Base-by-base conservation (phyloP, 345 rosid genomes). In the Eucalyptus sp. region DNA sequence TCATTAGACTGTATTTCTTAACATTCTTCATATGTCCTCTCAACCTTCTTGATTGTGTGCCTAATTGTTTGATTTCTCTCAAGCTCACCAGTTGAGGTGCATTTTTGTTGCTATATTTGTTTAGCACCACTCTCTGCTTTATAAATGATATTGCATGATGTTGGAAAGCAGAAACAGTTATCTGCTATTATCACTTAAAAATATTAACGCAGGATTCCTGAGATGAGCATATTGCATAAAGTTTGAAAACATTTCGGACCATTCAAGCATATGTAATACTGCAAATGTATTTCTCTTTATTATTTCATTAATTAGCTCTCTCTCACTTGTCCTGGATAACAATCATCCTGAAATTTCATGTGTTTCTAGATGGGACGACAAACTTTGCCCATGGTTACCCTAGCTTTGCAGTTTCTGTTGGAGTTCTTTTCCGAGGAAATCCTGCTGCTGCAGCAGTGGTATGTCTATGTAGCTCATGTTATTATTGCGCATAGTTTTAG, bases 341-440 rank as follows among this genome's bases (percentile, higher is more conserved):
- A 41, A 20, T 76, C 46, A 76, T 76, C 83, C 46, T 10, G 84
- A 76, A 76, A 76, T 76, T 76, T 76, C 29, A 3, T 76, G 48
- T 41, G 84, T 91, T 16, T 87, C 88, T 89, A 96, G 99, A 97
- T 93, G 99, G 99, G 91, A 97, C 99, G 88, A 97, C 99, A 86
- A 96, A 96, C 92, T 97, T 97, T 88, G 97, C 99, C 13, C 99
- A 97, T 88, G 94, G 98, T 88, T 97, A 97, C 93, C 99, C 99
- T 50, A 96, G 99, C 94, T 97, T 96, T 94, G 99, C 99, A 29
- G 98, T 97, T 87, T 96, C 99, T 80, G 95, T 97, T n/a, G 99
- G 94, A 90, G 97, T 96, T 93, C 92, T 97, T 50, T 96, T 93
- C 92, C 96, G 89, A 25, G 99, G 99, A 89, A 95, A 90, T 13